phyloP scores from a whole-genome alignment of 2,329 filamentous ascomycete genomes.

The Penicillium janthinellum region DNA sequence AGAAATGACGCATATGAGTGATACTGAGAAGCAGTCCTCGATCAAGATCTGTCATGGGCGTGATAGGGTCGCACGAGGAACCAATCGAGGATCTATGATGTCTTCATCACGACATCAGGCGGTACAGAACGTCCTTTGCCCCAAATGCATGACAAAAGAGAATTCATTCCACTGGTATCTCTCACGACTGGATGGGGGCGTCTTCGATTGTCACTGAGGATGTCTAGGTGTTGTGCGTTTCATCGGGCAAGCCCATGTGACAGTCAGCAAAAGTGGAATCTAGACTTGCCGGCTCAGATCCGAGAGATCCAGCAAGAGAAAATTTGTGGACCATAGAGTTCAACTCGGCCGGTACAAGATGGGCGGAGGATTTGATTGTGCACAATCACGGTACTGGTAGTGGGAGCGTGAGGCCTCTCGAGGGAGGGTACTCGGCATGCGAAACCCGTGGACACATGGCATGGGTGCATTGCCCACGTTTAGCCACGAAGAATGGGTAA shows the following conservation, averaged over 20 bases:
- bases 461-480: too few relatives aligned
- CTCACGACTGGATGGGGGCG: background rate
- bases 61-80: background rate
- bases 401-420: background rate
- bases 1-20: too few relatives aligned
- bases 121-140: background rate
- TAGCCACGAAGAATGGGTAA: background rate
- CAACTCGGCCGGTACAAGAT: background rate
- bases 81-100: background rate
- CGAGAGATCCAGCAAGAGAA: background rate
- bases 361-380: background rate
- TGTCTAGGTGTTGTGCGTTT: background rate
- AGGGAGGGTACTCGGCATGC: background rate
- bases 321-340: background rate
- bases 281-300: background rate
- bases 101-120: background rate
- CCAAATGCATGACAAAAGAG: background rate
- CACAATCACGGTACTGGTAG: background rate
- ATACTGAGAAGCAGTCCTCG: too few relatives aligned
- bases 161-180: background rate
- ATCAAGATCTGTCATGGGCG: too few relatives aligned
- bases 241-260: background rate
- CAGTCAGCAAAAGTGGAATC: background rate
- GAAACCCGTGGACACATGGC: background rate
- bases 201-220: background rate